phyloP scores from a whole-genome alignment of 257 asterid genomes.

The Fraxinus cuspidata region DNA sequence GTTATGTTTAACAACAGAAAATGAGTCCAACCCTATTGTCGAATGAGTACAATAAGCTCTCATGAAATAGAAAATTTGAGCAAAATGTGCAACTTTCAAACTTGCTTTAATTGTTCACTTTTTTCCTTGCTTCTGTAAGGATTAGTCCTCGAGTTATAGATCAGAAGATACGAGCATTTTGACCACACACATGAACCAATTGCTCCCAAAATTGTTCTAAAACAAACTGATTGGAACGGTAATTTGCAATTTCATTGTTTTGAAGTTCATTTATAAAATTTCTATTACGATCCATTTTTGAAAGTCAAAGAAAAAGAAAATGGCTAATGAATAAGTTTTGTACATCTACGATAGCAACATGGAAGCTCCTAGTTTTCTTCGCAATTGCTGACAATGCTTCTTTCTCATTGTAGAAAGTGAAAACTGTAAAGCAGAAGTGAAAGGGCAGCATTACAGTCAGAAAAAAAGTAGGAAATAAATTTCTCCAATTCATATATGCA shows the following conservation, averaged over 20 bases:
- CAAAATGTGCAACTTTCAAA: neutral
- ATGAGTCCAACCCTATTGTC: neutral
- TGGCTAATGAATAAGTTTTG: neutral
- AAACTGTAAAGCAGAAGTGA: conserved; percentile 30
- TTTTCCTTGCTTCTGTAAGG: neutral
- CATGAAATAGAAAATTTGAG: neutral
- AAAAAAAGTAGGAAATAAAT: neutral
- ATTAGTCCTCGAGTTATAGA: neutral
- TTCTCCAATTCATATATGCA: neutral
- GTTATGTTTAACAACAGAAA: neutral
- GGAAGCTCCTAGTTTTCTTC: conserved; percentile 44
- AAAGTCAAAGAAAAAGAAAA: neutral
- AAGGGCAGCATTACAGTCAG: neutral
- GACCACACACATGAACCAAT: neutral
- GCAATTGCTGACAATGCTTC: conserved; percentile 47
- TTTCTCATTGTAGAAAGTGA: conserved; percentile 34
- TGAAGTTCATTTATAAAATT: neutral
- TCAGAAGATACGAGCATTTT: neutral
- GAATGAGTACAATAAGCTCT: neutral
- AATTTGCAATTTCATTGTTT: neutral
- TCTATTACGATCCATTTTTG: too few relatives aligned
- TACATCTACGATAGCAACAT: conserved; percentile 61
- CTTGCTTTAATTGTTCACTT: neutral
- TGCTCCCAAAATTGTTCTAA: neutral
- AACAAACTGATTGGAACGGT: neutral